Evolutionary conservation across 2,329 filamentous ascomycete genomes (phyloP), one percentile per base, ranked within the genome.

Genomic region (Intubia oerlemansii): DNA sequence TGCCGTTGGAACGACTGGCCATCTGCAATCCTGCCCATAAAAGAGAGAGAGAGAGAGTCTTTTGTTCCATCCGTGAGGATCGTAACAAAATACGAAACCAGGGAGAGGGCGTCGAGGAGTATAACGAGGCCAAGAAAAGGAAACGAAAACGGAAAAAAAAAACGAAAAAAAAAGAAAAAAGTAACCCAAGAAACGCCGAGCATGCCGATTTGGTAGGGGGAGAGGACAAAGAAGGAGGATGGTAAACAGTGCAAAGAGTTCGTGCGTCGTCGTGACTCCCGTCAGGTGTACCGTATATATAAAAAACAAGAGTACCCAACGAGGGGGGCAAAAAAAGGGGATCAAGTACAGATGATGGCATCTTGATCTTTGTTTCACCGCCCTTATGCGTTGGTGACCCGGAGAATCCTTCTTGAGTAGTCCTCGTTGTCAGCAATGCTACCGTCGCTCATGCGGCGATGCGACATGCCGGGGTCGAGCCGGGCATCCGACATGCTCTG

Each of bases 381-480:
- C n/a, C n/a, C 44, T 66, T 51, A 68, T 49, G 62, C 63, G 42
- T 68, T 67, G 50, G 62, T 67, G 34, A 67, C 85, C 70, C 90
- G 79, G 46, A 95, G 66, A 52, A 95, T 93, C 54, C 79, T 77
- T 54, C 85, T 71, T 37, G 85, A 93, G 56, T 92, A 95, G 50
- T 95, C 85, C 53, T 91, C 72, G 53, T 93, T 90, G 50, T 95
- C 85, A 29, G 84, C 85, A 50, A 95, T 93, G 51, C 84, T 93
- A 41, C 85, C 85, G 44, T 88, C 80, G 53, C 85, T 93, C 56
- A 85, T 66, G 51, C 84, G 69, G 45, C 81, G 65, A 41, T 82
- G 68, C 33, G 75, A 73, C 63, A 90, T 73, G 38, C 82, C 72
- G 7, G 82, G 81, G 39, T 95, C 85, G 32, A 93, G 68, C 31